Evolutionary conservation across 1,139 yeast genomes (phyloP).

Genomic region (Debaryomyces singareniensis): DNA sequence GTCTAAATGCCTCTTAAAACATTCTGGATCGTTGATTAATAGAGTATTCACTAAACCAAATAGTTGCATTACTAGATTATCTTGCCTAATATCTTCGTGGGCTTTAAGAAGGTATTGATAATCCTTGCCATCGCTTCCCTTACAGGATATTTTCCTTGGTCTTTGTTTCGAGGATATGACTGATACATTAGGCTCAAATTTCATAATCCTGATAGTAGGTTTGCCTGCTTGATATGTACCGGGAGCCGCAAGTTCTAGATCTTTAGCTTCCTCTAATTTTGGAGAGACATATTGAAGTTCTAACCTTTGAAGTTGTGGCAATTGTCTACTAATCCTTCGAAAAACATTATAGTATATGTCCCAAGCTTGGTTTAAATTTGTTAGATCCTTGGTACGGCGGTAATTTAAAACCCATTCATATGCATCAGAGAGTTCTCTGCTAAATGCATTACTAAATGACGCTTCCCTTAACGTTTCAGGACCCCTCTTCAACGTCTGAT

Average conservation of each 20-base stretch:
- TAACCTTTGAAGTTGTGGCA: conserved; percentile 79
- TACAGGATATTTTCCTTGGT: conserved; percentile 75
- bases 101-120: conserved; percentile 83
- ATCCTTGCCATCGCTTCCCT: conserved; percentile 89
- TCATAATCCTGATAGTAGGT: conserved; percentile 63
- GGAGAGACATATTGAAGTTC: conserved; percentile 95
- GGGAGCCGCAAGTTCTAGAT: conserved; percentile 86
- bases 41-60: conserved; percentile 93
- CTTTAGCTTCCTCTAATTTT: conserved; percentile 67
- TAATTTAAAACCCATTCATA: conserved; percentile 88
- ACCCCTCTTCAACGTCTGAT: conserved; percentile 73
- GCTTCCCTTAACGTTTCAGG: conserved; percentile 92
- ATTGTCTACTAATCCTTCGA: conserved; percentile 81
- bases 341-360: conserved; percentile 92
- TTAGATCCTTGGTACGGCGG: conserved; percentile 76
- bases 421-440: conserved; percentile 89
- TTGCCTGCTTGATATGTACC: conserved; percentile 89
- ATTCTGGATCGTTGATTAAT: conserved; percentile 84
- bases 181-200: conserved; percentile 75
- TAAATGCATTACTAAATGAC: conserved; percentile 89
- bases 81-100: conserved; percentile 97
- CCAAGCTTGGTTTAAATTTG: conserved; percentile 96
- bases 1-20: conserved; percentile 91
- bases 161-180: conserved; percentile 96
- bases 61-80: conserved; percentile 94